Base-by-base conservation (phyloP, 2,329 filamentous ascomycete species). In the Beauveria brongniartii region DNA sequence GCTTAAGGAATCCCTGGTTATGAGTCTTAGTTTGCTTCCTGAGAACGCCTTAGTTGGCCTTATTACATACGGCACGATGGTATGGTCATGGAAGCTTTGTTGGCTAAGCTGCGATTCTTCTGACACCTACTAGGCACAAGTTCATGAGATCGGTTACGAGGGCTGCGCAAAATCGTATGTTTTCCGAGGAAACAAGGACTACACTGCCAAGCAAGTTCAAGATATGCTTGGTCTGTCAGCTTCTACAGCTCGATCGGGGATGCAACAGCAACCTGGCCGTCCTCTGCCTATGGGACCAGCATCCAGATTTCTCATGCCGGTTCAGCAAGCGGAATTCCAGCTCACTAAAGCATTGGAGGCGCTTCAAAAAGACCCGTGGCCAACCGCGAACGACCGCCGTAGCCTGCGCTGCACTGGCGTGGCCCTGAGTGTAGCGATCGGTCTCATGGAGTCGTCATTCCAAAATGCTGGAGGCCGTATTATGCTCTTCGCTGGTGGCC, bases 91-190 rank as follows among this genome's bases (percentile, higher is more conserved):
- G 34, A 16, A 37, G 12, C 34, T 37, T 37, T 16, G 12, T 37
- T 37, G 34, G 34, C 14, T 12, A 26, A n/a, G 9, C 16, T 30
- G 10, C 9, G 12, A 24, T 18, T 41, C 20, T 59, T 16, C 48
- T 43, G 24, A 61, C 69, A 47, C 12, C 66, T 52, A 24, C 16
- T 67, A 92, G 89, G 86, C 91, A 37, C 92, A 97, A 84, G 91
- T 99, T 20, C 94, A 99, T 73, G 94, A 99, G 76, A 91, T 99
- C 67, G 94, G 94, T 60, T 99, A 99, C 72, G 92, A 90, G 60
- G 94, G 97, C 76, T 99, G 94, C 75, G 91, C 94, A 66, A 99
- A 97, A 77, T 97, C 93, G 6, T 99, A 97, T 70, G 94, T 99
- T 47, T 99, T 99, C 82, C 86, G 93, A 61, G 94, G 94, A 44